These are phyloP conservation scores for Butyriboletus loyo DNA, from an alignment of 768 basidiomycete species.

Conservation along the genomic window DNA sequence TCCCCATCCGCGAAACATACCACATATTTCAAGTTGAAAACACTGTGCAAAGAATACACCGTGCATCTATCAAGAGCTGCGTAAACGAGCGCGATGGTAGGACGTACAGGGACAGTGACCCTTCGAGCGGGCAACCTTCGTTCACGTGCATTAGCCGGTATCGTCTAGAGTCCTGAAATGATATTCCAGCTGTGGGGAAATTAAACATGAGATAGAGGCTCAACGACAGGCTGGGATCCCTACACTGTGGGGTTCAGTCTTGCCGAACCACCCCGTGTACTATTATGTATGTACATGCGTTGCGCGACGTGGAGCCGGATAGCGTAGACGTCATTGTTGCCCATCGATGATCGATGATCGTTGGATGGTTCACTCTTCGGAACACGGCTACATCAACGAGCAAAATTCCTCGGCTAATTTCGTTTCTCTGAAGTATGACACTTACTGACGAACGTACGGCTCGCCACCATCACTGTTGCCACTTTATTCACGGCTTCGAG, in stretches of 20 bases:
- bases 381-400: too few species aligned
- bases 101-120: slow-evolving; percentile 6
- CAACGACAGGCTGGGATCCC: background rate
- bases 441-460: background rate
- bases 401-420: too few species aligned
- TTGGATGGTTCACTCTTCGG: too few species aligned
- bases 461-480: background rate
- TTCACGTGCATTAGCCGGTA: background rate
- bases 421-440: background rate
- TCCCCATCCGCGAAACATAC: too few species aligned
- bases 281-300: background rate
- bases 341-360: too few species aligned
- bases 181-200: slow-evolving; percentile 4
- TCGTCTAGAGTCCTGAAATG: background rate
- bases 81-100: too few species aligned
- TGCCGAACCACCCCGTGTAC: background rate
- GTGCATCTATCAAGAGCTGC: too few species aligned
- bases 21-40: too few species aligned
- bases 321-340: too few species aligned
- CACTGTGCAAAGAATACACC: too few species aligned
- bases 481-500: background rate
- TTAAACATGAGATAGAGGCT: background rate
- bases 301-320: too few species aligned
- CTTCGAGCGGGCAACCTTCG: background rate
- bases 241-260: background rate